A percentile compares a stretch with the other conserved stretches of the same genome.
phyloP scores from a whole-genome alignment of 2,329 filamentous ascomycete species.

The Mycosphaerelloides madeirae region DNA sequence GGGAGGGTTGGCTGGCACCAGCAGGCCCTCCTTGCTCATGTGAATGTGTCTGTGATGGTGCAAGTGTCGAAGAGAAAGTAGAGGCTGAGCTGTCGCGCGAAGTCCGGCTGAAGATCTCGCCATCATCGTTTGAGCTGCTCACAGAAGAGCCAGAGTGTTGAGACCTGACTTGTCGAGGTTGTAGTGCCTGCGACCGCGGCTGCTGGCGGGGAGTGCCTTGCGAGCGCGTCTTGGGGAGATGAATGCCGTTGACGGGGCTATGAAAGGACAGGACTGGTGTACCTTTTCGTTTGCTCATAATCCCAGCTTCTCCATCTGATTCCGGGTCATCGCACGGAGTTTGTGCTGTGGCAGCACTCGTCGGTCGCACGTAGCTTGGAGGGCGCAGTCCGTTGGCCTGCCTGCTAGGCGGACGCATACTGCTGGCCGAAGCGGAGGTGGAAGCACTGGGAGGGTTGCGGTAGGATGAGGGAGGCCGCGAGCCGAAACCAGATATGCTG shows the following conservation, averaged over 20 bases:
- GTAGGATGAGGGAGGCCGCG: conserved; percentile 31
- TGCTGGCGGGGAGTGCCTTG: conserved; percentile 24
- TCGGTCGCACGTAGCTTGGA: conserved; percentile 6
- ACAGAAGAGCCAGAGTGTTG: conserved; percentile 26
- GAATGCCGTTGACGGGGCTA: conserved; percentile 20
- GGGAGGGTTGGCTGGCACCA: conserved; percentile 22
- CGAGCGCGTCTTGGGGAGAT: conserved; percentile 32
- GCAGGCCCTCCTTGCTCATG: conserved; percentile 20
- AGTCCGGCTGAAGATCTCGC: conserved; percentile 13
- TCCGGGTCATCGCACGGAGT: conserved; percentile 32
- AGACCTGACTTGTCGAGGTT: conserved; percentile 19
- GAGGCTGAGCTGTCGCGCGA: conserved; percentile 23
- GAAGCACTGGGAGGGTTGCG: conserved; percentile 38
- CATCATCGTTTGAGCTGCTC: conserved; percentile 19
- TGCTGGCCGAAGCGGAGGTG: conserved; percentile 41
- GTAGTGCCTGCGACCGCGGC: conserved; percentile 3
- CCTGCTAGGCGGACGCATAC: conserved; percentile 42
- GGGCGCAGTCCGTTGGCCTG: conserved; percentile 34
- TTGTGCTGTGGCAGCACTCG: conserved; percentile 7
- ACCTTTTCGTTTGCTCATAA: conserved; percentile 42
- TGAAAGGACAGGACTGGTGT: conserved; percentile 40
- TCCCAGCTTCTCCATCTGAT: conserved; percentile 30
- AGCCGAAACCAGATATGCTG: conserved; percentile 17
- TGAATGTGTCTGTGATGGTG: conserved; percentile 15
- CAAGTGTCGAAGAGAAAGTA: conserved; percentile 14